These are phyloP conservation scores for Ganoderma boninense DNA, from an alignment of 1,284 basidiomycete genomes.

Conservation along the genomic window DNA sequence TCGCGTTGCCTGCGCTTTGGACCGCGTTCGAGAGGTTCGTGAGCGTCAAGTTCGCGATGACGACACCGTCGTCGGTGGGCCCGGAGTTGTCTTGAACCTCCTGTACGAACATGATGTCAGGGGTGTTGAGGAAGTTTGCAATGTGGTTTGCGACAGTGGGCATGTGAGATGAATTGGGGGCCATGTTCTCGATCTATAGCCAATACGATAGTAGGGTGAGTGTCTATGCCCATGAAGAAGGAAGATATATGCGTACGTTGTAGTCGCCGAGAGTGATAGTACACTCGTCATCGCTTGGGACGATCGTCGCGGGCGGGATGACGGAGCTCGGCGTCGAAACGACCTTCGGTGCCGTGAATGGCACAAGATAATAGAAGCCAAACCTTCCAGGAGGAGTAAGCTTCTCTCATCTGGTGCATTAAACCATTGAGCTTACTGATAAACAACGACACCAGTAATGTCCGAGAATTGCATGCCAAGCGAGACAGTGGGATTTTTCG, in stretches of 20 bases:
- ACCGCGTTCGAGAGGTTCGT: conserved; percentile 59
- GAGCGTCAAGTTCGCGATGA: conserved; percentile 62
- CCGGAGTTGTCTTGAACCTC: conserved; percentile 74
- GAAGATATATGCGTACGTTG: conserved; percentile 48
- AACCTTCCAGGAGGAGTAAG: conserved; percentile 27
- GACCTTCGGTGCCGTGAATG: conserved; percentile 59
- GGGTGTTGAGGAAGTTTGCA: conserved; percentile 54
- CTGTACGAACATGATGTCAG: conserved; percentile 69
- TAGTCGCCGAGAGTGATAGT: conserved; percentile 64
- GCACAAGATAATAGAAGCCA: conserved; percentile 65
- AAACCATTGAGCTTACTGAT: conserved; percentile 44
- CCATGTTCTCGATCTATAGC: conserved; percentile 62
- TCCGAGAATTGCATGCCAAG: conserved; percentile 58
- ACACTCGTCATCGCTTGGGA: conserved; percentile 44
- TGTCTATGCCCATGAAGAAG: no score
- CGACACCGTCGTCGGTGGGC: conserved; percentile 59
- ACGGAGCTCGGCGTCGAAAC: conserved; percentile 48
- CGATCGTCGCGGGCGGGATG: conserved; percentile 52
- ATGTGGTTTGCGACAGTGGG: conserved; percentile 61
- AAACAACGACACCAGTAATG: conserved; percentile 63
- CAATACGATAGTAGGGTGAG: not conserved
- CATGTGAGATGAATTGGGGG: conserved; percentile 56
- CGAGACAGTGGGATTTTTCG: conserved; percentile 58
- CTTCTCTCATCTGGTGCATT: not conserved
- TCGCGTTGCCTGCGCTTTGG: conserved; percentile 44